Base-by-base conservation (phyloP, 1,284 basidiomycete genomes). In the Binderoboletus segoi region DNA sequence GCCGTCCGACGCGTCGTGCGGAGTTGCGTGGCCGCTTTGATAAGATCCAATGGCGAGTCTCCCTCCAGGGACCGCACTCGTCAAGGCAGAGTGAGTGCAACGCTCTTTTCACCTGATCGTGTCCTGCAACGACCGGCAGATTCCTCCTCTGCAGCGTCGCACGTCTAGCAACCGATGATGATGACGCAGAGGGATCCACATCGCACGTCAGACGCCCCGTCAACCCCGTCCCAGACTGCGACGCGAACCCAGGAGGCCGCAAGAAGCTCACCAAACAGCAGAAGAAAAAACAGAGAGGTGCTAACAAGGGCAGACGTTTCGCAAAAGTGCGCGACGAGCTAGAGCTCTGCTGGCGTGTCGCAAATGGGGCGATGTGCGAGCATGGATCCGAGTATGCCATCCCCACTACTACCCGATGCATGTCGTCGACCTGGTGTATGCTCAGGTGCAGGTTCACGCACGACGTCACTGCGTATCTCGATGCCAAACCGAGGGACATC, bases 401-500 rank as follows among this genome's bases (percentile, higher is more conserved):
- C 48, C 30, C 6, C 23, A 21, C 51, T 24, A 35, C 51, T 21
- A 21, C 1, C 32, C 21, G 18, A n/a, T n/a, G 7, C 26, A 6
- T 30, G 26, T 20, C 30, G 21, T 51, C 24, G 32, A 33, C 57
- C 44, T 50, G 42, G 24, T 52, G 30, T 44, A 21, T 20, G 23
- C 24, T 8, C 60, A 92, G 89, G 55, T 98, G 96, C 68, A 84
- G 87, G 35, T 91, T 85, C 67, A 88, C 84, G 4, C 96, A 98
- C 71, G 89, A 94, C 64, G 78, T 96, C 58, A 65, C 77, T 3
- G 79, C 77, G 4, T 98, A 97, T 73, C 83, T 98, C 35, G 79
- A 79, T 18, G 80, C 80, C 1, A 97, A 97, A 75, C 83, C 88
- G 0, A 74, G 69, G 48, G 95, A 97, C 68, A 78, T 96, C 23